phyloP scores from a whole-genome alignment of 2,329 filamentous ascomycete species.

The Paraconiothyrium brasiliense region DNA sequence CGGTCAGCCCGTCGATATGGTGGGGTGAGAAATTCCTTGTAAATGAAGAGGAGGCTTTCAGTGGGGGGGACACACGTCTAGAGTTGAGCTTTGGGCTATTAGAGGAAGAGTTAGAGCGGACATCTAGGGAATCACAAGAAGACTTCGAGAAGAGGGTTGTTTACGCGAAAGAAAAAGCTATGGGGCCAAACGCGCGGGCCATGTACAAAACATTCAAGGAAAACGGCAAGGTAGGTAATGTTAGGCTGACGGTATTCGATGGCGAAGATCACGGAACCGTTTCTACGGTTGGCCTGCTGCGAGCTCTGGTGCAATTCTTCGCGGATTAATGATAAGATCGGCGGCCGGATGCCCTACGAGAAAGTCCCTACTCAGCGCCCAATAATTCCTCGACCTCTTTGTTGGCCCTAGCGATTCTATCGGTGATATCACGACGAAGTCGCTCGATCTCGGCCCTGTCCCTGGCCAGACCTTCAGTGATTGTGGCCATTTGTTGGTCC shows the following conservation, averaged over 20 bases:
- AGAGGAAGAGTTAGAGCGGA: neutral
- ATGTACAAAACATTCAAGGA: neutral
- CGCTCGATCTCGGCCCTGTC: too few relatives aligned
- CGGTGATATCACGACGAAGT: too few relatives aligned
- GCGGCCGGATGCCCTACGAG: too few relatives aligned
- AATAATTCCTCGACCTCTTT: too few relatives aligned
- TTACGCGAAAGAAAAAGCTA: neutral
- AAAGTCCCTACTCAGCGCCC: too few relatives aligned
- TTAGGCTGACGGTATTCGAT: neutral
- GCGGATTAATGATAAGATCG: too few relatives aligned
- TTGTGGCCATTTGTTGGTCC: too few relatives aligned
- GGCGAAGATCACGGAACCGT: conserved; percentile 10
- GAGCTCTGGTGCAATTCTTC: conserved; percentile 4
- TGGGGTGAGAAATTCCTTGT: conserved; percentile 2
- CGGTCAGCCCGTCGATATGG: conserved; percentile 11
- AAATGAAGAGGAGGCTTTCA: neutral
- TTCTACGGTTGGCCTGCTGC: conserved; percentile 2
- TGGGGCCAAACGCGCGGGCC: neutral
- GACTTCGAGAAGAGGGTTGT: neutral
- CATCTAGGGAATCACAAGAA: neutral
- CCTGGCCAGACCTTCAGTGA: too few relatives aligned
- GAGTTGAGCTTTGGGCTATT: conserved; percentile 4
- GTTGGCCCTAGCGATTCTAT: too few relatives aligned
- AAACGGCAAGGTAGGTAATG: neutral
- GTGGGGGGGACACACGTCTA: neutral